Conservation (phyloP, 257 asterid genomes). For the Nicotiana knightiana region DNA sequence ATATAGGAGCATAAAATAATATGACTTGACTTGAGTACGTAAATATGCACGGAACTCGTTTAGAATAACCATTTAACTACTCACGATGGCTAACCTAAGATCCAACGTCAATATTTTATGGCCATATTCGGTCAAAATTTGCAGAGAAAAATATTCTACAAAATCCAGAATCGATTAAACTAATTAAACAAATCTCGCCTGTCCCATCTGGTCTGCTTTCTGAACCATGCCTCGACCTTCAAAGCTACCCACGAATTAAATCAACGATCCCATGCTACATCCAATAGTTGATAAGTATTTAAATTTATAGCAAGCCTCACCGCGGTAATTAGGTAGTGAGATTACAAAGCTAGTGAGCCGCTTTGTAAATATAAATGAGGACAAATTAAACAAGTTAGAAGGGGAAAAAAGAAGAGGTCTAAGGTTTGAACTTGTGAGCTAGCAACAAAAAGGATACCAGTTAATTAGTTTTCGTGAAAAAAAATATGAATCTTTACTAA, state of each 20-base stretch:
- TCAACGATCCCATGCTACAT: neutral
- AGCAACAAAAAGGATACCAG: too few species aligned
- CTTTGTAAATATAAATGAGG: too few species aligned
- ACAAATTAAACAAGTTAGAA: too few species aligned
- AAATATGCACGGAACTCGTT: neutral
- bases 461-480: too few species aligned
- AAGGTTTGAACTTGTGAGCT: too few species aligned
- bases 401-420: too few species aligned
- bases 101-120: neutral
- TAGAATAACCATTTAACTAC: neutral
- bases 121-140: neutral
- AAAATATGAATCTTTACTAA: too few species aligned
- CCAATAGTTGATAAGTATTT: neutral
- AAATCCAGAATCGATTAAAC: neutral
- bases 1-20: neutral
- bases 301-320: too few species aligned
- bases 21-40: neutral
- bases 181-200: neutral
- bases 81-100: neutral
- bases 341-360: too few species aligned
- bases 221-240: neutral
- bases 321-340: too few species aligned
- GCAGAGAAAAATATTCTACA: neutral
- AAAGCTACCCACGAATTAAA: neutral
- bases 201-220: constrained; percentile 4